These are phyloP conservation scores for Eucalyptus shirleyi DNA, from an alignment of 345 rosid genomes.

Conservation along the genomic window DNA sequence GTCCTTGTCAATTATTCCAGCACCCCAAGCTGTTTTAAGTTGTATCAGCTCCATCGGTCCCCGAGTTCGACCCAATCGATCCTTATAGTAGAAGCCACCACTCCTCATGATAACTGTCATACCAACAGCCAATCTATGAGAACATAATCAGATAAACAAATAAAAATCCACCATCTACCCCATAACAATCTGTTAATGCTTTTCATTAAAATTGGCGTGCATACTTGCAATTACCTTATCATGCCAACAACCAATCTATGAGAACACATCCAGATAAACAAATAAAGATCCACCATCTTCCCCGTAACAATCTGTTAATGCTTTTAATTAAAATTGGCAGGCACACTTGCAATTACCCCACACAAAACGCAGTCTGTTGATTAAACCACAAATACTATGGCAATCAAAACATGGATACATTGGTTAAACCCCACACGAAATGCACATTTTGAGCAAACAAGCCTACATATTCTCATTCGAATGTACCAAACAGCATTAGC, in stretches of 20 bases:
- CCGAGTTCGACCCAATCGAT: constrained; percentile 80
- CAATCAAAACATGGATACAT: neutral
- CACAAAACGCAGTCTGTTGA: neutral
- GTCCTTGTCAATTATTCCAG: constrained; percentile 74
- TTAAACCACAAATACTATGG: neutral
- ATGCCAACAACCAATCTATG: neutral
- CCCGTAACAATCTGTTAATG: neutral
- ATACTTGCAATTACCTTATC: neutral
- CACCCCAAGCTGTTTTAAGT: constrained; percentile 91
- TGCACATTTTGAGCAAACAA: neutral
- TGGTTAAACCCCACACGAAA: neutral
- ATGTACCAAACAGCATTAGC: neutral
- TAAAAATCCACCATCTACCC: neutral
- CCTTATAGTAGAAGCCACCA: constrained; percentile 83
- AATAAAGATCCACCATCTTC: neutral
- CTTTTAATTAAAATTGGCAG: neutral
- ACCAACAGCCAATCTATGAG: neutral
- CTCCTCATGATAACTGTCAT: constrained; percentile 76
- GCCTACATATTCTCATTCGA: neutral
- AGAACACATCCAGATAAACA: neutral
- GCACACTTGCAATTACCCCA: neutral
- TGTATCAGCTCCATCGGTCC: constrained; percentile 85
- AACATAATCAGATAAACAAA: neutral
- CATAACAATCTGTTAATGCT: neutral
- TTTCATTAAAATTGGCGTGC: neutral